Conservation (phyloP, 306 rosid species). For the Senna siamea region DNA sequence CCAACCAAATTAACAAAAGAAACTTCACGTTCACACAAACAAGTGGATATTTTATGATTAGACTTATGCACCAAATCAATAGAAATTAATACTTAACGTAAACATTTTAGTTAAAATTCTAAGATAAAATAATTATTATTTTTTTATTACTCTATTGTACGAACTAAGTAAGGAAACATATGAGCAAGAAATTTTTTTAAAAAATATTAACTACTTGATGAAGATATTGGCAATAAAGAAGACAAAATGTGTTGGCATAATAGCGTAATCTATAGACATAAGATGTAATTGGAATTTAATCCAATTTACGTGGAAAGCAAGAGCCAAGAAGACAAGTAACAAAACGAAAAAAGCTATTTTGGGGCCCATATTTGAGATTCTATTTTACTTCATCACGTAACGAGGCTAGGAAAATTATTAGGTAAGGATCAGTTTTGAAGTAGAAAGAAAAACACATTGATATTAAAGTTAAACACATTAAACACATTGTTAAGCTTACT, state of each 20-base stretch:
- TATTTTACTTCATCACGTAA: constrained; percentile 2
- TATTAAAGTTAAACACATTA: no score
- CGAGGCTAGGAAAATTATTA: background rate
- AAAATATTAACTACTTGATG: background rate
- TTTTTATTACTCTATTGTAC: background rate
- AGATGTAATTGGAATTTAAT: background rate
- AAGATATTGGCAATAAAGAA: background rate
- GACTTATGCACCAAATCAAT: background rate
- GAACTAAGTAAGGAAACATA: background rate
- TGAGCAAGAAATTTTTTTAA: background rate
- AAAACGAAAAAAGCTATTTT: background rate
- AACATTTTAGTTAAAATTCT: background rate
- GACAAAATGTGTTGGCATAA: background rate
- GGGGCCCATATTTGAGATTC: constrained; percentile 1
- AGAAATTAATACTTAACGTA: background rate
- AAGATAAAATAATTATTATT: no score
- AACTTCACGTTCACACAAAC: no score
- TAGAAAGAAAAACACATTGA: no score
- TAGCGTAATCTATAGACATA: background rate
- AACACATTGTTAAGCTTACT: no score
- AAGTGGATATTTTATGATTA: background rate
- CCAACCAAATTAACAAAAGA: background rate
- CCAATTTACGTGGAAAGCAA: background rate
- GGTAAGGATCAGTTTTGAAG: no score
- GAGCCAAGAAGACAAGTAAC: background rate